Conservation (phyloP, 75 land plant species). For the Larix kaempferi region DNA sequence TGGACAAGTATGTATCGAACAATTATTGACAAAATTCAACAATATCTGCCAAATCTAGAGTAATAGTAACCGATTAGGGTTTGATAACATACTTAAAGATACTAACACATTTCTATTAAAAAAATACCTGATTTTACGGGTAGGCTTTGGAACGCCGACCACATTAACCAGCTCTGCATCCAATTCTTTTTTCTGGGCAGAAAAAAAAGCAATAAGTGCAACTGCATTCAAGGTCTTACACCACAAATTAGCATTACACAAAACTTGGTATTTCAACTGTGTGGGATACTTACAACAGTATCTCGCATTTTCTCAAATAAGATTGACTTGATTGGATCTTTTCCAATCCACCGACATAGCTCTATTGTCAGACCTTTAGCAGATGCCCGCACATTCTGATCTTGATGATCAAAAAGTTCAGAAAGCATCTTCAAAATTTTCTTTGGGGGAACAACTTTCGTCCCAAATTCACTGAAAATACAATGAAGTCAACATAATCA, state of each 20-base stretch:
- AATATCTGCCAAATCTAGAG: too few species aligned
- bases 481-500: neutral
- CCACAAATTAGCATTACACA: neutral
- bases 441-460: conserved; percentile 53
- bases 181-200: conserved; percentile 47
- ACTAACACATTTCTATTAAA: neutral
- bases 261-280: neutral
- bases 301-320: conserved; percentile 57
- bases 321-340: conserved; percentile 46
- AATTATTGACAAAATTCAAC: too few species aligned
- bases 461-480: conserved; percentile 43
- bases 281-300: conserved; percentile 31
- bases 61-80: too few species aligned
- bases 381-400: conserved; percentile 52
- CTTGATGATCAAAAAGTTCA: conserved; percentile 57
- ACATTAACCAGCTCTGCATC: conserved; percentile 44
- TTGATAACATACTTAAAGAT: too few species aligned
- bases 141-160: conserved; percentile 36
- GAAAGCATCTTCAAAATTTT: conserved; percentile 52
- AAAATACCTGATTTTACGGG: conserved; percentile 41
- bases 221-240: neutral
- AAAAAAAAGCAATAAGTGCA: conserved; percentile 4
- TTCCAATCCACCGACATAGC: conserved; percentile 58
- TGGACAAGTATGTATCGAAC: too few species aligned
- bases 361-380: conserved; percentile 54